phyloP scores from a whole-genome alignment of 768 basidiomycete species.

The Trichaptum fuscoviolaceum region DNA sequence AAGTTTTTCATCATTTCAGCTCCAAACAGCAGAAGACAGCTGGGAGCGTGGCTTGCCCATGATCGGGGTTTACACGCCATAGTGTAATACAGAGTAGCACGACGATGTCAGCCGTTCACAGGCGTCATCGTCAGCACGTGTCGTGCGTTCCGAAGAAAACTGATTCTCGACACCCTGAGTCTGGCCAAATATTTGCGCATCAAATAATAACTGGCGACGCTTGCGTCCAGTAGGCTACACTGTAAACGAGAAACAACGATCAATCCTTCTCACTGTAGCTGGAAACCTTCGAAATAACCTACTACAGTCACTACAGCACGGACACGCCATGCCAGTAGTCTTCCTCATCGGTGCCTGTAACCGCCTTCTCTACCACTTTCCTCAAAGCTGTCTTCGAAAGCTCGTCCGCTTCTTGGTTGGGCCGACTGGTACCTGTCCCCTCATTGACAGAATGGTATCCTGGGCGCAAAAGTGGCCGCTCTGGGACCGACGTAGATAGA shows the following conservation, averaged over 20 bases:
- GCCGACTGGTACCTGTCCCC: not conserved
- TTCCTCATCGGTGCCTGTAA: slow-evolving; percentile 20
- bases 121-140: not conserved
- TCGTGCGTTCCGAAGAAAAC: not conserved
- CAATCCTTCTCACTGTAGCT: not conserved
- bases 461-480: slow-evolving; percentile 2
- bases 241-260: not conserved
- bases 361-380: slow-evolving; percentile 22
- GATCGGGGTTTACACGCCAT: no score
- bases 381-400: slow-evolving; percentile 16
- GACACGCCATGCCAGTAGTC: slow-evolving; percentile 16
- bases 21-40: not conserved
- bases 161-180: not conserved
- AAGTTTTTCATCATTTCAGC: not conserved
- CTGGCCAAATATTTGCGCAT: not conserved
- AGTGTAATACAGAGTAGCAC: not conserved
- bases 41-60: not conserved
- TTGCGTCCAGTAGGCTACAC: not conserved
- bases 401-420: slow-evolving; percentile 14
- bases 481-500: slow-evolving; percentile 4
- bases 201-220: not conserved
- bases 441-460: not conserved
- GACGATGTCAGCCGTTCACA: not conserved
- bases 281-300: not conserved
- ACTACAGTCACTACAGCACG: slow-evolving; percentile 1